Evolutionary conservation across 495 filamentous ascomycete species (phyloP), one percentile per base, ranked within the genome.

Genomic region (Tricharina praecox): DNA sequence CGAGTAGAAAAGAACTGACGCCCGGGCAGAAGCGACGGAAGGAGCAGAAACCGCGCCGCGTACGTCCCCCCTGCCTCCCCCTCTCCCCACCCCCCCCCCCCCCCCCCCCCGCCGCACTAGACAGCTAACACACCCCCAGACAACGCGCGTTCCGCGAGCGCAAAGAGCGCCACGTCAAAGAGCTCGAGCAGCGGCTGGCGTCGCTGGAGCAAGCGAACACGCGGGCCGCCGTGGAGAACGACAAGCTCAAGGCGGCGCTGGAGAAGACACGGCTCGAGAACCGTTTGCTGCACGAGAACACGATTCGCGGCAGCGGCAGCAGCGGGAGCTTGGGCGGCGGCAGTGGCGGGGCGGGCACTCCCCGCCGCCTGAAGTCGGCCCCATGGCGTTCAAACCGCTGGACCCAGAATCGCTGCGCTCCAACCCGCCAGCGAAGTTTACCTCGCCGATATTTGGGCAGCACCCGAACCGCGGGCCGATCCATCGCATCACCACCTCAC

Each of bases 61-160:
- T n/a, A n/a, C n/a, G n/a, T n/a, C n/a, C n/a, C n/a, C n/a, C n/a
- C n/a, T n/a, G n/a, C n/a, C n/a, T n/a, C n/a, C n/a, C n/a, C n/a
- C n/a, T n/a, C n/a, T n/a, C n/a, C n/a, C n/a, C n/a, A n/a, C n/a
- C n/a, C n/a, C n/a, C n/a, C n/a, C n/a, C n/a, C n/a, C n/a, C n/a
- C n/a, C n/a, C n/a, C n/a, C n/a, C n/a, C n/a, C n/a, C n/a, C n/a
- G n/a, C n/a, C n/a, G n/a, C n/a, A n/a, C n/a, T n/a, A n/a, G n/a
- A n/a, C n/a, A n/a, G n/a, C n/a, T n/a, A n/a, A n/a, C n/a, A n/a
- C n/a, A n/a, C n/a, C n/a, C n/a, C n/a, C n/a, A 95, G 88, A 25
- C 90, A 97, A 68, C 79, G 90, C 58, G 90, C 90, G 38, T 97
- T 95, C 63, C 85, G 90, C 48, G 90, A 97, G 62, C 81, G 90